These are phyloP conservation scores for Talaromyces islandicus DNA, from an alignment of 2,329 filamentous ascomycete species.

Conservation along the genomic window DNA sequence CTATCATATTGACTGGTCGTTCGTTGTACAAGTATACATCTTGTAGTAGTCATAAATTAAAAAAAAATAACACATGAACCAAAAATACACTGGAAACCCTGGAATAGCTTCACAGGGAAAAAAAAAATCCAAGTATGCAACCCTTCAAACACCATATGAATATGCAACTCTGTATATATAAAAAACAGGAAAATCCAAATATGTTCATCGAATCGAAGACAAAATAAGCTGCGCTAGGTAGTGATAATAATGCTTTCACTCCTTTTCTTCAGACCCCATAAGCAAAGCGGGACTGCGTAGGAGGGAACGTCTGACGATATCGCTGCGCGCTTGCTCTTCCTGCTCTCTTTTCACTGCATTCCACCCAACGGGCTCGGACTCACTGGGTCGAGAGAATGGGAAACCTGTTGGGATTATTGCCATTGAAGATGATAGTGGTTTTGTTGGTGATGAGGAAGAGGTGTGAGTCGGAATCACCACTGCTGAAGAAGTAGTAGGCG, in stretches of 20 bases:
- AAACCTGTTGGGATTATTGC: not conserved
- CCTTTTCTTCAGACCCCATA: not conserved
- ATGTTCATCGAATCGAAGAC: constrained; percentile 4
- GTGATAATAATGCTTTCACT: not conserved
- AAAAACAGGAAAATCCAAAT: not conserved
- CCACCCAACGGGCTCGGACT: not conserved
- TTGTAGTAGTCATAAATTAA: not conserved
- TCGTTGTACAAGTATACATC: not conserved
- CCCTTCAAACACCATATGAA: not conserved
- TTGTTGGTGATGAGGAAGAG: not conserved
- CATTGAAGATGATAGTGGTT: not conserved
- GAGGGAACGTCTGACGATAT: not conserved
- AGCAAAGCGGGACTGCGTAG: not conserved
- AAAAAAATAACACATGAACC: not conserved
- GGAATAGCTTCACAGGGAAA: not conserved
- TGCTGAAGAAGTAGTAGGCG: not conserved
- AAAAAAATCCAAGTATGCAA: not conserved
- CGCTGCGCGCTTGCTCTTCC: not conserved
- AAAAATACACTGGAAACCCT: not conserved
- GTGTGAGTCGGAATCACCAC: not conserved
- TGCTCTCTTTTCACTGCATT: not conserved
- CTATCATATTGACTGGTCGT: not conserved
- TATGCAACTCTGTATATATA: not conserved
- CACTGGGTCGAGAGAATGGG: not conserved
- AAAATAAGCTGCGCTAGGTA: not conserved